A percentile compares a stretch with the other conserved stretches of the same genome.
Conservation (phyloP, 2,329 filamentous ascomycete species). For the Colletotrichum eremochloae region DNA sequence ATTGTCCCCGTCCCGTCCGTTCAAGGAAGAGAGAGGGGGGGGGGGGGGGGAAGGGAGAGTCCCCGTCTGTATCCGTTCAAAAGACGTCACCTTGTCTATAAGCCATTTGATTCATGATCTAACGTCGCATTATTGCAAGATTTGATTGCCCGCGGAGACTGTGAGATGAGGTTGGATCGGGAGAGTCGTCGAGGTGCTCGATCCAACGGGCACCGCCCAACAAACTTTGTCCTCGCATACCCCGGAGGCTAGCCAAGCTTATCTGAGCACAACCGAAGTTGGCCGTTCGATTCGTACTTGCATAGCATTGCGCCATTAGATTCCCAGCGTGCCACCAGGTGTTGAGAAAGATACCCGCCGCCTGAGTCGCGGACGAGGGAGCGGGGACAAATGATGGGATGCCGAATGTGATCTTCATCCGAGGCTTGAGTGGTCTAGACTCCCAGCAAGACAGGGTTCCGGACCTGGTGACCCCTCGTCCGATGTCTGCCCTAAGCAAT, state of each 20-base stretch:
- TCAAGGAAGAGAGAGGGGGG: background rate
- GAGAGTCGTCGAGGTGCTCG: slow-evolving; percentile 20
- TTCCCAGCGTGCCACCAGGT: background rate
- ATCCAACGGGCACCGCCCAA: slow-evolving; percentile 32
- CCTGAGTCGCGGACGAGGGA: slow-evolving; percentile 26
- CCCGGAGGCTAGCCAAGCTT: slow-evolving; percentile 30
- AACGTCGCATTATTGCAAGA: background rate
- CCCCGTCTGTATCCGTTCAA: too few species aligned
- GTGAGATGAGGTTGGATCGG: slow-evolving; percentile 13
- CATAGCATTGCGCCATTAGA: slow-evolving; percentile 8
- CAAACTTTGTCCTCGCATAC: slow-evolving; percentile 39
- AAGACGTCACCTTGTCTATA: background rate
- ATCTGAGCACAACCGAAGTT: background rate
- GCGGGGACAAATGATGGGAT: slow-evolving; percentile 13
- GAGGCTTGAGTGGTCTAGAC: slow-evolving; percentile 31
- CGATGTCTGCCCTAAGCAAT: slow-evolving; percentile 20
- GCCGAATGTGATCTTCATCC: slow-evolving; percentile 30
- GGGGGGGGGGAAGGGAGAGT: too few species aligned
- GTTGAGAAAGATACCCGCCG: background rate
- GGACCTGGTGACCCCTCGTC: background rate
- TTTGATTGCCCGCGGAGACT: slow-evolving; percentile 29
- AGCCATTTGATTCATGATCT: slow-evolving; percentile 1
- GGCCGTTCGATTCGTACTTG: background rate
- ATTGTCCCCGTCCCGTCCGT: background rate
- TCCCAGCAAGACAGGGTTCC: slow-evolving; percentile 28